Evolutionary conservation across 2,329 filamentous ascomycete species (phyloP), one percentile per base, ranked within the genome.

Genomic region (Hymenoscyphus fructigenus): DNA sequence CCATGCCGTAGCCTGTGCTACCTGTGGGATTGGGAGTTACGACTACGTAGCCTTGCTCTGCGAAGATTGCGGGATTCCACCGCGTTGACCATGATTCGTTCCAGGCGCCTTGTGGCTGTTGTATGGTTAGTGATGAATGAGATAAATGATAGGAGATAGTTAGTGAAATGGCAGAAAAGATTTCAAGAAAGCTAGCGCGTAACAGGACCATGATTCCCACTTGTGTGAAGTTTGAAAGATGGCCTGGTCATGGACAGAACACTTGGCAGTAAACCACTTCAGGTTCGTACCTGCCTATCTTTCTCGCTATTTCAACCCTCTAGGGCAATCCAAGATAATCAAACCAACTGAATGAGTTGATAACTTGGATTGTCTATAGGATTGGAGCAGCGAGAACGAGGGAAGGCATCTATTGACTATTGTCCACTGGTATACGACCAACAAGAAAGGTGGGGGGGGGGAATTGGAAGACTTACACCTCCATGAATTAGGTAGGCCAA

Each of bases 61-160:
- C 92, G 74, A 92, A 96, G 10, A 94, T 84, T 66, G 91, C 91
- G 1, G 91, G 89, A 75, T 96, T 96, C 92, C 92, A 96, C 20
- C 92, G 83, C 2, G 89, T 92, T 75, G 85, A 90, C 75, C 75
- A 76, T 47, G 63, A 61, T 61, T 75, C 74, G 50, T 73, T 72
- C 75, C 75, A 75, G 0, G 73, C 71, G 57, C 74, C 73, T 73
- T 76, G 74, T 3, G 74, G 74, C 65, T 72, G 58, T 63, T 50
- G 17, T 3, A 5, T 26, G 53, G 20, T 66, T 28, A 66, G 66
- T 29, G n/a, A 58, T 36, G 12, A n/a, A 32, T 6, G 4, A 32
- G 28, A 28, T 6, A 44, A 26, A 59, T 6, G 10, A 29, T 32
- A 5, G 5, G 32, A 38, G 10, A 9, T 2, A 23, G 17, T 20